Conservation (phyloP, 2,329 filamentous ascomycete genomes). For the Fusarium dimerum region DNA sequence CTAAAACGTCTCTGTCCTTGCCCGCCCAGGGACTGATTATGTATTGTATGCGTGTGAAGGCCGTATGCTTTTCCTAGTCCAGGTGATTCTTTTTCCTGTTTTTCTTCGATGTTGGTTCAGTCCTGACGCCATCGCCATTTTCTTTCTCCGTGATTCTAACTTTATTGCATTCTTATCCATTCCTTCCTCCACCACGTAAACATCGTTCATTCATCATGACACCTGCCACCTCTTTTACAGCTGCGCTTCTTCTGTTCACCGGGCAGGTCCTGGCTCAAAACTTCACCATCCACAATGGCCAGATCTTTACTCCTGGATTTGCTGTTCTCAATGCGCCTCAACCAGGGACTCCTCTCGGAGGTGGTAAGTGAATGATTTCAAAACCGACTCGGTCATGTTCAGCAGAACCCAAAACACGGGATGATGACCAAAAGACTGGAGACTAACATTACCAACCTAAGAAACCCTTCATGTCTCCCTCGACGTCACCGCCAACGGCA, state of each 20-base stretch:
- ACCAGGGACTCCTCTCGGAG: conserved; percentile 63
- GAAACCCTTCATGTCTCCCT: conserved; percentile 64
- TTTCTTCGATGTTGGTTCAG: too few species aligned
- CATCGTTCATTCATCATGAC: conserved; percentile 15
- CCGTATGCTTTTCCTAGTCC: too few species aligned
- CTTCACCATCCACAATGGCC: conserved; percentile 63
- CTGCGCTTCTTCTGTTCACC: conserved; percentile 24
- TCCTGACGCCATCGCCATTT: conserved; percentile 1
- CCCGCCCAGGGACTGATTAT: too few species aligned
- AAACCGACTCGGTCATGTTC: too few species aligned
- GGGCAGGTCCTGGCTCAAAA: conserved; percentile 35
- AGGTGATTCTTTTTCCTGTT: too few species aligned
- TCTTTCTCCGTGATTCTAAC: not conserved
- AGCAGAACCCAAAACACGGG: too few species aligned
- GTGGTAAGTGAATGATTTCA: conserved; percentile 46
- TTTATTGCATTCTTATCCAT: not conserved
- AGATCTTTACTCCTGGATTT: conserved; percentile 70
- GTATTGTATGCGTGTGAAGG: too few species aligned
- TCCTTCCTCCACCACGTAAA: not conserved
- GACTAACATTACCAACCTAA: conserved; percentile 26
- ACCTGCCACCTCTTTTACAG: not conserved
- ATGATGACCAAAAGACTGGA: too few species aligned
- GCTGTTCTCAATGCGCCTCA: conserved; percentile 67
- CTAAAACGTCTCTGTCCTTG: too few species aligned
- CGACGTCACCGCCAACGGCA: conserved; percentile 66